These are phyloP conservation scores for Pelargonium australe DNA, from an alignment of 441 rosid species.

Conservation along the genomic window DNA sequence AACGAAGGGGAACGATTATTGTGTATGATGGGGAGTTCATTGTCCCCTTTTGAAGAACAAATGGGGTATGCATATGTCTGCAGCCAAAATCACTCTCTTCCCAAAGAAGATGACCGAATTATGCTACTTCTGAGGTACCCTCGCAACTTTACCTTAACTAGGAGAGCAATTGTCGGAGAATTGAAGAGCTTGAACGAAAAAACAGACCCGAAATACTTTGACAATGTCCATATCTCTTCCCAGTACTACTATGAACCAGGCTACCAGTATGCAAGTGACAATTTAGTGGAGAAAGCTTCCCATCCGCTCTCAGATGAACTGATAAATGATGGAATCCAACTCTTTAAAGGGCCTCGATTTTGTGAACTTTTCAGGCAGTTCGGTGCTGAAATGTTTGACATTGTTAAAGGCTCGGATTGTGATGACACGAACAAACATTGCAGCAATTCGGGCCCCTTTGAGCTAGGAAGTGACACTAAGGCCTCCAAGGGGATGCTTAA, in stretches of 20 bases:
- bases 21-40: neutral
- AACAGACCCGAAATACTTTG: neutral
- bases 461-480: neutral
- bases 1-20: neutral
- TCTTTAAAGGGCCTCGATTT: neutral
- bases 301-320: neutral
- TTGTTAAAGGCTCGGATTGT: neutral
- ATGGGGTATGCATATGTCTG: too few relatives aligned
- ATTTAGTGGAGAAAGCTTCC: neutral
- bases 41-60: neutral
- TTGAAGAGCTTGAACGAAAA: neutral
- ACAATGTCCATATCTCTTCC: neutral
- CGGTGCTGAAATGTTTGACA: neutral
- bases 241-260: neutral
- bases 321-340: neutral
- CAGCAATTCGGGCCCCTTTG: neutral
- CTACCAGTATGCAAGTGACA: neutral
- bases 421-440: neutral
- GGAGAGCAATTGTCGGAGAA: slow-evolving; percentile 1
- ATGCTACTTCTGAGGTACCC: too few relatives aligned
- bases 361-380: neutral
- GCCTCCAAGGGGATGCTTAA: neutral
- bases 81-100: too few relatives aligned
- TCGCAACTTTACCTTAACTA: neutral
- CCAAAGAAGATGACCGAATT: too few relatives aligned